Base-by-base conservation (phyloP, 495 filamentous ascomycete genomes). In the Penicillium cinerascens region DNA sequence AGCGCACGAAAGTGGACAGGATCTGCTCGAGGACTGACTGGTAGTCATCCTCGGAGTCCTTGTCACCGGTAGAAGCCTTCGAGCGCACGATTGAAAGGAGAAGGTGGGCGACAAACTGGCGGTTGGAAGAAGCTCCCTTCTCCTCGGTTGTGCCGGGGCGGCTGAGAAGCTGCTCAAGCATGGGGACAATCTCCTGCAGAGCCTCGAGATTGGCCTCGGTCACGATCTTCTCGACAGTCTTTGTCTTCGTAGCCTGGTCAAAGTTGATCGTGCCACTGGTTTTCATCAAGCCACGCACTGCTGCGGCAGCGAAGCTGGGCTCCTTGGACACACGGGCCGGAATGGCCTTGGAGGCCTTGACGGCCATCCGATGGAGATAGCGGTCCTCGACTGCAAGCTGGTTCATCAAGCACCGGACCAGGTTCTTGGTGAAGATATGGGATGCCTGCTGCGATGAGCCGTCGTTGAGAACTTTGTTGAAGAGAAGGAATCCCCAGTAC, bases 401-500 rank as follows among this genome's bases (percentile, higher is more conserved):
- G 65, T 96, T 95, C 67, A 86, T 88, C 41, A 97, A 67, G 61
- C 85, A 92, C 33, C 85, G 80, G 71, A 95, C 83, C 7, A 96
- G 71, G 57, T 95, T 93, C 49, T 84, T 83, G 52, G 85, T 89
- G 70, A 97, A 95, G 3, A 96, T 69, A 2, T 64, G 54, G 18
- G 73, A 63, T 13, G 87, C 68, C 26, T 77, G 60, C 37, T 79
- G 64, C 2, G 68, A 61, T 2, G 74, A 69, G 38, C 71, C 70
- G 37, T 72, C 69, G 37, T 80, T 75, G 17, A 96, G 66, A 23
- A 89, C 73, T 51, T 87, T 87, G 51, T 82, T 78, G 55, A 97
- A 88, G 18, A 98, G 82, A 45, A 89, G 81, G 65, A 98, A 91
- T 4, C 95, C 93, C 72, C 87, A 89, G 61, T 87, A 88, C 66